Base-by-base conservation (phyloP, 1,284 basidiomycete genomes). In the Ceratobasidium sp. region DNA sequence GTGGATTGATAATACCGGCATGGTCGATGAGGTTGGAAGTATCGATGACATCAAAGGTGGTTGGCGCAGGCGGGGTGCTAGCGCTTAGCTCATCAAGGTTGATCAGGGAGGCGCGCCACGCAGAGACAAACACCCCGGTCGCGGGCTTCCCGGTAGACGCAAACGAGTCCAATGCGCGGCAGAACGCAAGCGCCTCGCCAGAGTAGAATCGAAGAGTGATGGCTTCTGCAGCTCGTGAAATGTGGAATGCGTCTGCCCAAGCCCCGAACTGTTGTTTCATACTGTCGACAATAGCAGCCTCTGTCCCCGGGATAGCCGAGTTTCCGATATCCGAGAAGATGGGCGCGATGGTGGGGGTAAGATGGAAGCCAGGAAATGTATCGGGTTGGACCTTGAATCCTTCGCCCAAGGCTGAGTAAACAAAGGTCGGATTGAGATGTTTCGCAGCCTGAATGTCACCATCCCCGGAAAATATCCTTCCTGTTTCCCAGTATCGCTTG, bases 371-470 rank as follows among this genome's bases (percentile, higher is more conserved):
- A 2, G 73, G 62, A 51, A 75, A 75, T 9, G 73, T 75, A 1
- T n/a, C 62, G 29, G 40, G 44, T 34, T 75, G 62, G 4, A 49
- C 62, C 19, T 66, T 40, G 25, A 75, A 75, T 13, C 15, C 25
- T 19, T 75, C 73, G 19, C 73, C 73, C 1, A 62, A 4, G 2
- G 25, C 3, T 11, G 51, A 75, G 25, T 75, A 75, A 1, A 65
- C 13, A 37, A 74, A 74, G 2, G 59, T 64, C 43, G 71, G 71
- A 17, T 74, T 74, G 7, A 74, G 34, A 15, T 65, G 22, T 13
- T 22, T 74, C 25, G 71, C 59, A 3, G 7, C 9, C 13, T 43
- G 40, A n/a, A 56, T 7, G 2, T 54, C 49, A 32, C 80, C 80
- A 1, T 25, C 29, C 0, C 7, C 29, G 4, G 59, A 43, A 37